A percentile compares a stretch with the other conserved stretches of the same genome.
phyloP scores from a whole-genome alignment of 176 grass and related monocot genomes.

The Ananas comosus region DNA sequence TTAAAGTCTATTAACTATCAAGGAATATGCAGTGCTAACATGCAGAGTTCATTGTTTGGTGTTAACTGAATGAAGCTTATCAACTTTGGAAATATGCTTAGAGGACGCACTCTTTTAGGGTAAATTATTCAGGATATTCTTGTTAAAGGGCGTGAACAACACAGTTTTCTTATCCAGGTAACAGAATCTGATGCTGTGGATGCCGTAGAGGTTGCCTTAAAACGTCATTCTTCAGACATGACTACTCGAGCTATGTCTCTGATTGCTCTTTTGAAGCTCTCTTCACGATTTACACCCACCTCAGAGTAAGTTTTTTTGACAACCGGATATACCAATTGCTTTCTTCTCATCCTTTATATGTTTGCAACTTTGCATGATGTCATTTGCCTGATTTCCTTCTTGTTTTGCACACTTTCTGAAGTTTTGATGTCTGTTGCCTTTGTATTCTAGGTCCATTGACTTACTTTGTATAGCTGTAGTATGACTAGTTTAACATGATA shows the following conservation, averaged over 20 bases:
- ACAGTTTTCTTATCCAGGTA: constrained; percentile 56
- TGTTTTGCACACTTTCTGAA: neutral
- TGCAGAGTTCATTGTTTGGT: neutral
- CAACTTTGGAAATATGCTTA: neutral
- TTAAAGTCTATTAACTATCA: neutral
- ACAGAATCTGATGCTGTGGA: constrained; percentile 96
- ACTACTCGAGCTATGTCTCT: constrained; percentile 94
- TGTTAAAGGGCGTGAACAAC: constrained; percentile 25
- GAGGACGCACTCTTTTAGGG: constrained; percentile 7
- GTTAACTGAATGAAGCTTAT: neutral
- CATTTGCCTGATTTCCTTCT: neutral
- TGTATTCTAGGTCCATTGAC: neutral
- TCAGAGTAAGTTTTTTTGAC: constrained; percentile 56
- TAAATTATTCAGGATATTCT: constrained; percentile 12
- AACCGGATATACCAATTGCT: neutral
- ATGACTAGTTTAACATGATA: constrained; percentile 3
- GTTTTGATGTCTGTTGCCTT: neutral
- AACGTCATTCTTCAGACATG: constrained; percentile 61
- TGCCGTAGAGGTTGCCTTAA: constrained; percentile 70
- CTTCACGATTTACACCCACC: constrained; percentile 80
- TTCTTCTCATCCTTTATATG: neutral
- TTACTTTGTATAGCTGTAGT: neutral
- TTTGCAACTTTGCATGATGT: neutral
- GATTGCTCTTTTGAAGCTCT: constrained; percentile 88
- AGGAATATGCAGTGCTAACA: neutral